Evolutionary conservation across 2,329 filamentous ascomycete species (phyloP), one percentile per base, ranked within the genome.

Genomic region (Fusarium globosum): DNA sequence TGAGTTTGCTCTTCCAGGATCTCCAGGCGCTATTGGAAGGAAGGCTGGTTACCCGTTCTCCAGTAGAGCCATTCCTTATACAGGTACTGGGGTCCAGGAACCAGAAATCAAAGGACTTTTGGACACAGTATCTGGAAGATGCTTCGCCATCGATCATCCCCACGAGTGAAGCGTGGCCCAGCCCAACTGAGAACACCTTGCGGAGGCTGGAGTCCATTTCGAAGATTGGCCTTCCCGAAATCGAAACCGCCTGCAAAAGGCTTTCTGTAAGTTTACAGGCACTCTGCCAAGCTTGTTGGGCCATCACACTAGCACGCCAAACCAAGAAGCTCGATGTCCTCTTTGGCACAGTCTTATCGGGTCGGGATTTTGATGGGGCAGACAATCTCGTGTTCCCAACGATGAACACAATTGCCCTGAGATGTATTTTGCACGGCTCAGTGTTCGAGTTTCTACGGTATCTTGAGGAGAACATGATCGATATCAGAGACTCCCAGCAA

Each of bases 401-500:
- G 0, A 97, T 98, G 93, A 98, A 97, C 78, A 97, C 95, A 0
- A 91, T 97, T 0, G 89, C 92, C 0, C 86, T 97, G 13, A 88
- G 95, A 16, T 88, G 88, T 4, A 86, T 95, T 6, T 80, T 97
- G 6, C 93, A 96, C 75, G 94, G 94, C 4, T 90, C 87, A 0
- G 83, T 88, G 0, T 72, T 80, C 1, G 87, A 91, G 1, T 91
- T 97, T 82, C 82, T 97, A 35, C 86, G 85, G 18, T 93, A 95
- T 77, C 86, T 95, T 72, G 94, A 97, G 78, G 88, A 91, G 4
- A 92, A 89, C 68, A 88, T 93, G 81, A 85, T 87, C 4, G 87
- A 87, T 30, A 88, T 94, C 36, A 85, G 90, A n/a, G 88, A 91
- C 67, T 90, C 92, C 78, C 94, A 97, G 79, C 90, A 94, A 68